These are phyloP conservation scores for Helichrysum umbraculigerum DNA, from an alignment of 129 eudicot species.

Conservation along the genomic window DNA sequence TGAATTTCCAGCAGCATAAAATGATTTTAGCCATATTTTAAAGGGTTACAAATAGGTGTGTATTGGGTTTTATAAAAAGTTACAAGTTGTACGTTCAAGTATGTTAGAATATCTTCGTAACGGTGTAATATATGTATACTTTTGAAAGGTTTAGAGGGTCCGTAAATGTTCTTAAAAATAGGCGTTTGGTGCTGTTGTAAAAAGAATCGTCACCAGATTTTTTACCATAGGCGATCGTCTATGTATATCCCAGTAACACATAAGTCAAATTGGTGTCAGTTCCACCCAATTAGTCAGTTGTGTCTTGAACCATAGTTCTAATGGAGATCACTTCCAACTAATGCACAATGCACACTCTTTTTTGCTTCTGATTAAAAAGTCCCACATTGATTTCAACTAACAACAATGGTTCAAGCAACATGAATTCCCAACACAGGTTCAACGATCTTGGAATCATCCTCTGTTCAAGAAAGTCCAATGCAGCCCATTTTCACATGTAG, in stretches of 20 bases:
- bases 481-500: not conserved
- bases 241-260: constrained; percentile 83
- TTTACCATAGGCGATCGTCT: constrained; percentile 68
- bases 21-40: no score
- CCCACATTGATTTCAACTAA: no score
- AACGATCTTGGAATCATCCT: constrained; percentile 74
- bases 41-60: no score
- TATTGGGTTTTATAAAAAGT: no score
- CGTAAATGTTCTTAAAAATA: no score
- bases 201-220: constrained; percentile 81
- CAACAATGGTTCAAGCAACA: constrained; percentile 66
- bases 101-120: no score
- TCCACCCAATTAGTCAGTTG: constrained; percentile 80
- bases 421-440: constrained; percentile 82
- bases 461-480: constrained; percentile 36
- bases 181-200: no score
- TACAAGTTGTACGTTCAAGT: no score
- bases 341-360: constrained; percentile 24
- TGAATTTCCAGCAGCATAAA: no score
- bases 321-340: constrained; percentile 71
- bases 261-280: constrained; percentile 58
- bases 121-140: no score
- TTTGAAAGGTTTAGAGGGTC: no score
- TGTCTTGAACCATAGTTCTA: constrained; percentile 94
- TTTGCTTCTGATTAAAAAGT: constrained; percentile 51